These are phyloP conservation scores for Aspergillus hancockii DNA, from an alignment of 495 filamentous ascomycete genomes.

Conservation along the genomic window DNA sequence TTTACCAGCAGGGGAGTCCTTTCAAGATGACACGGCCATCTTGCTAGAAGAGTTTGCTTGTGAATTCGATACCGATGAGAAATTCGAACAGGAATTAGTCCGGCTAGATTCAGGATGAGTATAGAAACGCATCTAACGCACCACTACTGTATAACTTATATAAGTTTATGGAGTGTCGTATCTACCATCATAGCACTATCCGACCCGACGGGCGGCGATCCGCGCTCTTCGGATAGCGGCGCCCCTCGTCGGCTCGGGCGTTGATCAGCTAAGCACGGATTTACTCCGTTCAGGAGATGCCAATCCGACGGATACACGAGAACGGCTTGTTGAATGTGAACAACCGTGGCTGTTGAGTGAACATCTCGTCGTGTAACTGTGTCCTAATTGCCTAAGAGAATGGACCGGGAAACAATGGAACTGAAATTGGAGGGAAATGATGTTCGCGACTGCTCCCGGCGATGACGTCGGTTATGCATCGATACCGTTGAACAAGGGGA, in stretches of 20 bases:
- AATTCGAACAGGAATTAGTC: slow-evolving; percentile 28
- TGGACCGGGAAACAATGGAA: background rate
- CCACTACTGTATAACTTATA: background rate
- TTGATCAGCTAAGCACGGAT: slow-evolving; percentile 15
- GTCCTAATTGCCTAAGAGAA: background rate
- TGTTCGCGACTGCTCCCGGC: background rate
- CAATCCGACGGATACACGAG: slow-evolving; percentile 15
- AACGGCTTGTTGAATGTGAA: too few relatives aligned
- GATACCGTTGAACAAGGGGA: background rate
- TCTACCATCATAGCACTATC: slow-evolving; percentile 21
- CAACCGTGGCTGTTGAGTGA: too few relatives aligned
- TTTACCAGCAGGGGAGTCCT: slow-evolving; percentile 30
- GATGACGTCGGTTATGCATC: background rate
- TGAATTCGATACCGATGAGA: slow-evolving; percentile 31
- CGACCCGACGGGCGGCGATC: slow-evolving; percentile 31
- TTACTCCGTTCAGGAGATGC: slow-evolving; percentile 4
- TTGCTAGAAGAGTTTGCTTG: slow-evolving; percentile 38
- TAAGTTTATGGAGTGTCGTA: slow-evolving; percentile 3
- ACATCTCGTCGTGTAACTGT: too few relatives aligned
- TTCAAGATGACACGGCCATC: slow-evolving; percentile 43
- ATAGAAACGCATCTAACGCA: background rate
- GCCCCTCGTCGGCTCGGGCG: slow-evolving; percentile 21
- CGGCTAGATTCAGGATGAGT: slow-evolving; percentile 23
- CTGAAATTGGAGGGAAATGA: too few relatives aligned
- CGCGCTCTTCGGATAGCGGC: slow-evolving; percentile 28